Conservation (phyloP, 805 yeast genomes). For the Kazachstania kunashirensis region DNA sequence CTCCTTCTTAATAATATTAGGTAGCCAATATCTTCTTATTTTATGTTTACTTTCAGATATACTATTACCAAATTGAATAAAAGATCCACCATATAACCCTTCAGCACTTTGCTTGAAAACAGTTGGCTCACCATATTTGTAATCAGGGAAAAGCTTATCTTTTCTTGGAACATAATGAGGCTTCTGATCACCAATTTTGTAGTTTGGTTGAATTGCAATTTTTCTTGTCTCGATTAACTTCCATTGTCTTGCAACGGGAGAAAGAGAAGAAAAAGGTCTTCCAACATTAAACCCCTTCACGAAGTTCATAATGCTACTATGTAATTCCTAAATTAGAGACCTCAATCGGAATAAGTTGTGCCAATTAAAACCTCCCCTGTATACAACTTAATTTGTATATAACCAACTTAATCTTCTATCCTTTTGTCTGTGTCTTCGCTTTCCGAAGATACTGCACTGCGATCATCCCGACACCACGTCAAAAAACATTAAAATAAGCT, state of each 20-base stretch:
- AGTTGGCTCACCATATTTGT: conserved; percentile 70
- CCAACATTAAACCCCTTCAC: not conserved
- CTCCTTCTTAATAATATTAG: conserved; percentile 66
- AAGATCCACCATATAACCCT: conserved; percentile 87
- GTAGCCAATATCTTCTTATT: conserved; percentile 69
- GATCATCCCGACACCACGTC: too few relatives aligned
- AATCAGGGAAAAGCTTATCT: conserved; percentile 45
- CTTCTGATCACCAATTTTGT: conserved; percentile 44
- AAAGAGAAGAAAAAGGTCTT: conserved; percentile 17
- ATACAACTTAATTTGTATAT: not conserved
- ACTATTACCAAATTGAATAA: conserved; percentile 64
- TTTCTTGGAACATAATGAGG: conserved; percentile 39
- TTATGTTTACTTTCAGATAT: conserved; percentile 68
- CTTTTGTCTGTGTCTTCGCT: too few relatives aligned
- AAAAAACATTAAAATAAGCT: too few relatives aligned
- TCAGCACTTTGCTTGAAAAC: conserved; percentile 75
- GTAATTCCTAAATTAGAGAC: too few relatives aligned
- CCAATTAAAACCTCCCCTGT: too few relatives aligned
- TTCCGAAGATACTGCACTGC: too few relatives aligned
- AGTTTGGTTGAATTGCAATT: conserved; percentile 35
- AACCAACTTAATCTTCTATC: not conserved
- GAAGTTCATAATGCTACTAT: conserved; percentile 2
- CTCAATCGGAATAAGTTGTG: too few relatives aligned
- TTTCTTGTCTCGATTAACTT: conserved; percentile 40
- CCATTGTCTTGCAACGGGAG: conserved; percentile 27